A percentile compares a stretch with the other conserved stretches of the same genome.
Evolutionary conservation across 148 eudicot genomes (phyloP).

Genomic region (Arbutus unedo): DNA sequence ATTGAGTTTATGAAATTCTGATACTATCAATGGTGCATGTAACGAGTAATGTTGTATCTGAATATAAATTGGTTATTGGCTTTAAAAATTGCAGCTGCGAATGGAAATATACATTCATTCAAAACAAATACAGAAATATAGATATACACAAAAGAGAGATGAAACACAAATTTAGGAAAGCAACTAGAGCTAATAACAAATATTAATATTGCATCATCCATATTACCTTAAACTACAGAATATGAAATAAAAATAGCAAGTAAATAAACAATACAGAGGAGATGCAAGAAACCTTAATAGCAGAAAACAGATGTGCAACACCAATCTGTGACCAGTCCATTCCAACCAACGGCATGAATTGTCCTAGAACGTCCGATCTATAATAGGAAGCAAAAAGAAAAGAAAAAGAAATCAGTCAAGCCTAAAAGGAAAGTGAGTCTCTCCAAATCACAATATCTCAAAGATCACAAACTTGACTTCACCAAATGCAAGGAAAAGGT

Average conservation of each 20-base stretch:
- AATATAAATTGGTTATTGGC: background rate
- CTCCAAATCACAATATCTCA: background rate
- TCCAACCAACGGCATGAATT: conserved; percentile 97
- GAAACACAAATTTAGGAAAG: background rate
- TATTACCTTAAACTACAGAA: conserved; percentile 3
- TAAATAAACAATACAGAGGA: background rate
- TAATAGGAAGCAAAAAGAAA: conserved; percentile 8
- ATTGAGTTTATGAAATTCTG: background rate
- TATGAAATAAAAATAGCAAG: background rate
- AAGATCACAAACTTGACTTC: background rate
- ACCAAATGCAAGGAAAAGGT: background rate
- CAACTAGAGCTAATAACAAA: background rate
- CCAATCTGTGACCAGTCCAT: conserved; percentile 96
- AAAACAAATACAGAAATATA: too few species aligned
- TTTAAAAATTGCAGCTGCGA: background rate
- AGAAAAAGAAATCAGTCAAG: conserved; percentile 9
- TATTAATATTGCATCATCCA: background rate
- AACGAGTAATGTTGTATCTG: background rate
- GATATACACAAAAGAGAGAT: background rate
- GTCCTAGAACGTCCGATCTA: conserved; percentile 98
- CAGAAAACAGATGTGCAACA: conserved; percentile 92
- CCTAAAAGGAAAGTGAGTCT: background rate
- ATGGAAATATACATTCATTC: background rate
- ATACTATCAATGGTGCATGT: background rate
- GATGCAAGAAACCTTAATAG: conserved; percentile 69